phyloP scores from a whole-genome alignment of 1,139 yeast species.

The Diutina sp. region DNA sequence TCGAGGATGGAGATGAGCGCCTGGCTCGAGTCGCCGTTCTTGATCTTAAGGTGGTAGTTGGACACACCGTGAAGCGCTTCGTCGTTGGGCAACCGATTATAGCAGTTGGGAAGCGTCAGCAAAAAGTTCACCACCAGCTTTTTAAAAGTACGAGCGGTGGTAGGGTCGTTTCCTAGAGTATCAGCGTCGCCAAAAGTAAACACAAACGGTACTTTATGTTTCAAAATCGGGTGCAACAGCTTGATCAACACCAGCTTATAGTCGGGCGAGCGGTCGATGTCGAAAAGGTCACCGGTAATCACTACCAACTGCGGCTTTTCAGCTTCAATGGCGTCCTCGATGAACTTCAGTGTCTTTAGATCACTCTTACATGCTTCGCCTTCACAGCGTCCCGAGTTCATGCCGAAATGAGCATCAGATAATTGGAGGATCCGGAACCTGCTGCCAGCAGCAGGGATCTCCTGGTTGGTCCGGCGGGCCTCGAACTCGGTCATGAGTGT shows the following conservation, averaged over 20 bases:
- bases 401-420: slow-evolving; percentile 77
- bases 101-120: slow-evolving; percentile 58
- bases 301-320: slow-evolving; percentile 78
- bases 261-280: slow-evolving; percentile 62
- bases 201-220: slow-evolving; percentile 65
- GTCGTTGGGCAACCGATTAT: slow-evolving; percentile 45
- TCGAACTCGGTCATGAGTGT: not conserved
- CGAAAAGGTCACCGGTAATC: slow-evolving; percentile 76
- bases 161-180: slow-evolving; percentile 55
- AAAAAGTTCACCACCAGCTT: slow-evolving; percentile 45
- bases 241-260: slow-evolving; percentile 68
- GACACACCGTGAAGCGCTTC: slow-evolving; percentile 20
- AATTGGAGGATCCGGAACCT: slow-evolving; percentile 70
- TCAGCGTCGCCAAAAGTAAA: slow-evolving; percentile 75
- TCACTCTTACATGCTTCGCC: slow-evolving; percentile 57
- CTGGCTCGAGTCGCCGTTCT: not conserved
- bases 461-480: slow-evolving; percentile 13
- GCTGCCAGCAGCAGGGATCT: slow-evolving; percentile 55
- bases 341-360: slow-evolving; percentile 46
- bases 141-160: slow-evolving; percentile 2
- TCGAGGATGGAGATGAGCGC: slow-evolving; percentile 1
- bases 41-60: slow-evolving; percentile 17
- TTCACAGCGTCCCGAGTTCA: slow-evolving; percentile 59
- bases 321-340: slow-evolving; percentile 48
- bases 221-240: slow-evolving; percentile 59